Evolutionary conservation across 257 asterid genomes (phyloP).

Genomic region (Fraxinus americana): DNA sequence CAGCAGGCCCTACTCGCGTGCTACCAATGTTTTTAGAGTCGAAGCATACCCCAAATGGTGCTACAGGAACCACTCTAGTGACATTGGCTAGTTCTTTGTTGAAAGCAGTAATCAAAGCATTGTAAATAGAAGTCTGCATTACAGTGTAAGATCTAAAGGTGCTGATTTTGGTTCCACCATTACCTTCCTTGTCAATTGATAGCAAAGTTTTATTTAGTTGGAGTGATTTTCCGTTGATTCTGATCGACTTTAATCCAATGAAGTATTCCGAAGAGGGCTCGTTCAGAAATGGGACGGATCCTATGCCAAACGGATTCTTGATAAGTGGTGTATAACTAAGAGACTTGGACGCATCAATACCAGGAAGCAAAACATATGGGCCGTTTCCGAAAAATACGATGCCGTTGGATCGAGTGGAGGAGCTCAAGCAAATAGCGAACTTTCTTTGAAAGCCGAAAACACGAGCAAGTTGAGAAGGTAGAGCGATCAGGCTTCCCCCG

Average conservation of each 20-base stretch:
- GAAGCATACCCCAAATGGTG: conserved; percentile 45
- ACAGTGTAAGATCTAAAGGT: conserved; percentile 49
- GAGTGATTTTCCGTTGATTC: conserved; percentile 34
- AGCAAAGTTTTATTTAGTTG: conserved; percentile 33
- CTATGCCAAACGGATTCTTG: conserved; percentile 37
- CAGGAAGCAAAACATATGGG: conserved; percentile 42
- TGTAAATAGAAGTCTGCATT: conserved; percentile 44
- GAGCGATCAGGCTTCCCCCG: conserved; percentile 37
- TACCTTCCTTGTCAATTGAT: conserved; percentile 37
- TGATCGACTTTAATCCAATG: conserved; percentile 44
- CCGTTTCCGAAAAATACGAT: conserved; percentile 49
- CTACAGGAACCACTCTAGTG: conserved; percentile 31
- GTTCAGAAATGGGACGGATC: conserved; percentile 20
- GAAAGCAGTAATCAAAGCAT: conserved; percentile 39
- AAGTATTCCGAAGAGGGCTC: conserved; percentile 56
- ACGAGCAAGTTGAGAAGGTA: conserved; percentile 43
- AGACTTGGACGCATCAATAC: conserved; percentile 20
- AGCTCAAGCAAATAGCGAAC: conserved; percentile 52
- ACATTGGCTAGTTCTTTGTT: conserved; percentile 33
- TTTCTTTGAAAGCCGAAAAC: conserved; percentile 36
- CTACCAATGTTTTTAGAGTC: conserved; percentile 39
- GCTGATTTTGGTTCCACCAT: conserved; percentile 59
- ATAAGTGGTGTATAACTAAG: conserved; percentile 44
- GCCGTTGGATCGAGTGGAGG: conserved; percentile 32
- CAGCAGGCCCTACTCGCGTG: conserved; percentile 51